These are phyloP conservation scores for Danielia oregonensis DNA, from an alignment of 805 yeast genomes.

Conservation along the genomic window DNA sequence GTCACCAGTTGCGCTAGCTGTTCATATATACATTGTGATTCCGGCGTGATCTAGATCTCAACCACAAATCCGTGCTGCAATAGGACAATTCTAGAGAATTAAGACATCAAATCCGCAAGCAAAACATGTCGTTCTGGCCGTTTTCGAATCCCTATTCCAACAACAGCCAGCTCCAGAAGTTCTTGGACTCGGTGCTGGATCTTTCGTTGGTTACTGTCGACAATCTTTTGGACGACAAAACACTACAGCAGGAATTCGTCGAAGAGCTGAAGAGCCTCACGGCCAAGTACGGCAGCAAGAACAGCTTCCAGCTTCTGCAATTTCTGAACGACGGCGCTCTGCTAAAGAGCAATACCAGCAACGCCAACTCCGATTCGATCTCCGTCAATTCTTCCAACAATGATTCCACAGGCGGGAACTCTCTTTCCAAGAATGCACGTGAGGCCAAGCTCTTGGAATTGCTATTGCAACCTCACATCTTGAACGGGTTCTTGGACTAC, in stretches of 20 bases:
- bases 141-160: constrained; percentile 34
- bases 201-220: constrained; percentile 27
- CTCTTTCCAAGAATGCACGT: constrained; percentile 30
- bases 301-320: constrained; percentile 27
- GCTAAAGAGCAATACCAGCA: constrained; percentile 10
- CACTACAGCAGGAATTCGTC: constrained; percentile 34
- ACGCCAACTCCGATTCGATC: constrained; percentile 23
- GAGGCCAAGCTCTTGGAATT: constrained; percentile 66
- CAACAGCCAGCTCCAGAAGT: constrained; percentile 38
- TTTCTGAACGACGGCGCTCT: constrained; percentile 8
- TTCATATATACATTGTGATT: no score
- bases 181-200: constrained; percentile 36
- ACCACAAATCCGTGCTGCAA: no score
- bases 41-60: no score
- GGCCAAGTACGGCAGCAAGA: constrained; percentile 27
- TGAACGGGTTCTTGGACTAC: constrained; percentile 64
- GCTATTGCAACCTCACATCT: constrained; percentile 71
- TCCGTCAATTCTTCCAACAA: constrained; percentile 34
- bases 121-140: constrained; percentile 45
- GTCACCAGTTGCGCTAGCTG: no score
- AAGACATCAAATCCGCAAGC: no score
- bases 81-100: no score
- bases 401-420: constrained; percentile 18
- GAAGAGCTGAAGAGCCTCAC: constrained; percentile 27
- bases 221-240: constrained; percentile 29